Conservation (phyloP, 2,329 filamentous ascomycete genomes). For the Fusarium neocosmosporiellum region DNA sequence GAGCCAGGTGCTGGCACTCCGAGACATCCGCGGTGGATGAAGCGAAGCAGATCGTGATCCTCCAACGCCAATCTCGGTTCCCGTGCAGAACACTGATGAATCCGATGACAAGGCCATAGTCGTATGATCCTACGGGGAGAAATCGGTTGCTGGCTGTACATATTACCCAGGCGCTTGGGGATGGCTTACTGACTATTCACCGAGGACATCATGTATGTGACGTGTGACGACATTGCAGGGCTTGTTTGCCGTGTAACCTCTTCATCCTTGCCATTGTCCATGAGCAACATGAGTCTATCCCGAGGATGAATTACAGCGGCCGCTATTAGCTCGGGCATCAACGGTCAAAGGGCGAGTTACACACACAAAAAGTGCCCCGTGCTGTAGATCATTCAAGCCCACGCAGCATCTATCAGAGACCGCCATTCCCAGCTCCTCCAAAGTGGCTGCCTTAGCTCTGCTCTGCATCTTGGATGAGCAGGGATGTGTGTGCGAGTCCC, state of each 20-base stretch:
- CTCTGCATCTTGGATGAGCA: neutral
- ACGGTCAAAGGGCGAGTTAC: neutral
- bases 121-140: neutral
- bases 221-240: constrained; percentile 4
- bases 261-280: neutral
- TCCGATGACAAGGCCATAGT: neutral
- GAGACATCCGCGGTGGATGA: constrained; percentile 14
- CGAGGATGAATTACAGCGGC: neutral
- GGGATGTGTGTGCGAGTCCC: neutral
- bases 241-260: neutral
- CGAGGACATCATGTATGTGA: neutral
- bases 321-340: neutral
- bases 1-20: neutral
- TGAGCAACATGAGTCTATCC: neutral
- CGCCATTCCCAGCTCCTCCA: neutral
- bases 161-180: neutral
- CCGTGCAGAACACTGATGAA: neutral
- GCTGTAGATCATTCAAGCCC: neutral
- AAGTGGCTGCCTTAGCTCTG: constrained; percentile 1
- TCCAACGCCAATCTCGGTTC: neutral
- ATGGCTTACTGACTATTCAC: neutral
- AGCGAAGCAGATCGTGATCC: neutral
- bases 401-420: neutral
- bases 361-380: neutral
- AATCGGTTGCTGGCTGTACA: neutral